A percentile compares a stretch with the other conserved stretches of the same genome.
Evolutionary conservation across 202 grass and related monocot species (phyloP).

Genomic region (Panicum hallii): DNA sequence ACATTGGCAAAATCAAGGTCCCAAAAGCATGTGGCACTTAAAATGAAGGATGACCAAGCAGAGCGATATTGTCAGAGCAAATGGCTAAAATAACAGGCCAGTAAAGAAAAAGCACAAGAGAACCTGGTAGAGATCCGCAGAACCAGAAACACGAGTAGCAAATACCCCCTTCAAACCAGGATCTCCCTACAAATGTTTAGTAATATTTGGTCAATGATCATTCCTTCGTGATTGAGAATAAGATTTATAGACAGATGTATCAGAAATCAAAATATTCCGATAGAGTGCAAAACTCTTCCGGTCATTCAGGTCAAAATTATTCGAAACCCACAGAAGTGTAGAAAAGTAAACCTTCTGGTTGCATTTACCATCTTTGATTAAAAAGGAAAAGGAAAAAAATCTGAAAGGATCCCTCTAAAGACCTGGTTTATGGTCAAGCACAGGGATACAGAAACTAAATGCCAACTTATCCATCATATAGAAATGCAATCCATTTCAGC

Average conservation of each 20-base stretch:
- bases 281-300: neutral
- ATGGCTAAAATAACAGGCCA: constrained; percentile 1
- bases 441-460: constrained; percentile 17
- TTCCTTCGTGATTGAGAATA: constrained; percentile 29
- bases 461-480: constrained; percentile 19
- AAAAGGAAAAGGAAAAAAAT: neutral
- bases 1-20: constrained; percentile 12
- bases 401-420: constrained; percentile 18
- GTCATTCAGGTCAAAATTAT: constrained; percentile 24
- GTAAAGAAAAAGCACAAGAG: constrained; percentile 34
- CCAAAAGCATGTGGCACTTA: constrained; percentile 15
- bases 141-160: constrained; percentile 96
- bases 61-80: constrained; percentile 20
- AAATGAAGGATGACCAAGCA: constrained; percentile 8
- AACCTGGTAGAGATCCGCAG: constrained; percentile 95
- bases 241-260: constrained; percentile 16
- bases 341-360: constrained; percentile 23
- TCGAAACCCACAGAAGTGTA: neutral
- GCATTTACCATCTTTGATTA: neutral
- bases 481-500: neutral
- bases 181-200: constrained; percentile 72
- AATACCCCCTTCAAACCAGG: constrained; percentile 81
- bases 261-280: neutral
- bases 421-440: constrained; percentile 6
- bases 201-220: constrained; percentile 23